Conservation (phyloP, 2,329 filamentous ascomycete genomes). For the Neopestalotiopsis sp. region DNA sequence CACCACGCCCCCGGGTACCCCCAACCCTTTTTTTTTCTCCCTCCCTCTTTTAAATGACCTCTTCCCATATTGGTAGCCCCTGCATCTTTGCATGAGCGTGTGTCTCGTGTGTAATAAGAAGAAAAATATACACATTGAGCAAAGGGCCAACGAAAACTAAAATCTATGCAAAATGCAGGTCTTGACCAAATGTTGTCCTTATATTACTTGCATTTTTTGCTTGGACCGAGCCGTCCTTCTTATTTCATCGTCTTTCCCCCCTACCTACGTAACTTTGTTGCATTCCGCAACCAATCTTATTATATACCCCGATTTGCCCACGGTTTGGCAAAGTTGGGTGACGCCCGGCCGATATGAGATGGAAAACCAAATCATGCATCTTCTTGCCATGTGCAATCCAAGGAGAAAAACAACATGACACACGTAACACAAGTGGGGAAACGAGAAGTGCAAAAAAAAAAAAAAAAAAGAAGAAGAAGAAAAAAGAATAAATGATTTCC, state of each 20-base stretch:
- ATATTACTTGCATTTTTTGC: not conserved
- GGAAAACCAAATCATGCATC: not conserved
- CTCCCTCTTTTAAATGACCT: too few relatives aligned
- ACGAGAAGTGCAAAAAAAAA: too few relatives aligned
- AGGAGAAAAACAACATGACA: not conserved
- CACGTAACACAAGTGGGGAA: not conserved
- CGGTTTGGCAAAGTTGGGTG: not conserved
- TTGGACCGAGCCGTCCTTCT: conserved; percentile 1
- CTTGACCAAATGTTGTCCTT: not conserved
- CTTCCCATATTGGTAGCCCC: conserved; percentile 1
- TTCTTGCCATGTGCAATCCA: not conserved
- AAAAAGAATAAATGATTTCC: not conserved
- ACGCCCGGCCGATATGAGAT: not conserved
- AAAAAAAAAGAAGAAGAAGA: not conserved
- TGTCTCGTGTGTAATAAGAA: not conserved
- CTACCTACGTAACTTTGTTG: not conserved
- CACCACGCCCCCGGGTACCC: not conserved
- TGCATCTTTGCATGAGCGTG: not conserved
- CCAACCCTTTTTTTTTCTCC: not conserved
- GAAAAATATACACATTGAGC: not conserved
- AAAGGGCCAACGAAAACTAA: not conserved
- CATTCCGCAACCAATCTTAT: not conserved
- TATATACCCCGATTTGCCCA: not conserved
- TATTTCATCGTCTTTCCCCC: not conserved
- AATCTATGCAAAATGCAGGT: not conserved